Percentiles rank a stretch among this genome's conserved stretches.
phyloP scores from a whole-genome alignment of 768 basidiomycete species.

The Tremella mesenterica region DNA sequence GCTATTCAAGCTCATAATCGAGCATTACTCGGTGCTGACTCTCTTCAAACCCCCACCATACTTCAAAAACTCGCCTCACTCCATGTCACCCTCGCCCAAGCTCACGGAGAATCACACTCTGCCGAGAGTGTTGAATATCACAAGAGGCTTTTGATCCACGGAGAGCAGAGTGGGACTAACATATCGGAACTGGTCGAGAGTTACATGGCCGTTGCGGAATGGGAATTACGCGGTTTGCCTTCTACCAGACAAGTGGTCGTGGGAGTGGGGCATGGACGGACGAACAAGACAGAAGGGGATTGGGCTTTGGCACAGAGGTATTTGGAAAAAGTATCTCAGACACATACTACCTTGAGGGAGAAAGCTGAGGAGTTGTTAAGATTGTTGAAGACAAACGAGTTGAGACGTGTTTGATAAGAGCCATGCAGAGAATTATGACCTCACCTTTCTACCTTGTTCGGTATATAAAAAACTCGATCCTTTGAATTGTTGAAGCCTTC shows the following conservation, averaged over 20 bases:
- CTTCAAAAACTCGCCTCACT: slow-evolving; percentile 39
- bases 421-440: too few species aligned
- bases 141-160: slow-evolving; percentile 49
- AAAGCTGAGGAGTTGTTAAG: slow-evolving; percentile 61
- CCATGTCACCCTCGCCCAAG: slow-evolving; percentile 23
- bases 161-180: slow-evolving; percentile 35
- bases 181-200: slow-evolving; percentile 68
- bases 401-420: slow-evolving; percentile 1
- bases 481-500: too few species aligned
- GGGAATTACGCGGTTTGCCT: slow-evolving; percentile 47
- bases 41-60: slow-evolving; percentile 35
- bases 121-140: slow-evolving; percentile 73
- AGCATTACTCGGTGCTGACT: slow-evolving; percentile 53
- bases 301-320: slow-evolving; percentile 58
- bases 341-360: slow-evolving; percentile 73
- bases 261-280: background rate
- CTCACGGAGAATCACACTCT: slow-evolving; percentile 47
- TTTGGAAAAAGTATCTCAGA: slow-evolving; percentile 62
- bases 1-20: slow-evolving; percentile 87
- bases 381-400: slow-evolving; percentile 49
- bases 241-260: slow-evolving; percentile 1
- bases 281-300: slow-evolving; percentile 44
- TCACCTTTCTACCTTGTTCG: too few species aligned
- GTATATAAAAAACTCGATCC: too few species aligned
- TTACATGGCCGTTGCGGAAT: slow-evolving; percentile 72